Base-by-base conservation (phyloP, 2,329 filamentous ascomycete species). In the Penicillium sp. region DNA sequence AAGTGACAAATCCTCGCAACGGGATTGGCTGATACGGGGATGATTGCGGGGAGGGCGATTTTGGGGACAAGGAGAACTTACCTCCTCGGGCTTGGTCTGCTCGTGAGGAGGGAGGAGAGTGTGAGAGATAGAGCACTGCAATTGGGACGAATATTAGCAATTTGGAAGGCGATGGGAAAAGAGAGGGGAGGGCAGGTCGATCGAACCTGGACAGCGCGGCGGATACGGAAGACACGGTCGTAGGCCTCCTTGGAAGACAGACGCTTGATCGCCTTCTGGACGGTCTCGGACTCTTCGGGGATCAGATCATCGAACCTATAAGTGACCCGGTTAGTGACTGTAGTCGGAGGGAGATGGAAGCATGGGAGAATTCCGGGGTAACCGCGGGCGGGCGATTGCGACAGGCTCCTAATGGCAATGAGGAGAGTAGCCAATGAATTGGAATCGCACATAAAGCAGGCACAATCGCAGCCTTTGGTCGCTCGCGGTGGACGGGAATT, bases 181-280 rank as follows among this genome's bases (percentile, higher is more conserved):
- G 37, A 33, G 26, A 45, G 42, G 14, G 16, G 42, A 16, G n/a
- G 43, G 37, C 28, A 25, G 48, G 46, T 49, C 26, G 28, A 52
- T 28, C 77, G 67, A 82, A 91, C 89, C 85, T 99, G 95, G 82
- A 96, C 89, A 73, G 95, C 94, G 81, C 95, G 89, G 83, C 95
- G 92, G 80, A 99, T 87, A 76, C 95, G 93, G 89, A 93, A 99
- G 78, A 98, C 88, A 79, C 95, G 94, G 84, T 99, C 95, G 83
- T 98, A 98, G 73, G 89, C 86, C 78, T 95, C 92, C 84, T 96
- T 92, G 73, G 92, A 86, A 60, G 91, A 87, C 65, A 99, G 90
- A 78, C 95, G 92, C 86, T 91, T 91, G 75, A 99, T 86, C 66
- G 95, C 95, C 71, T 89, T 86, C 80, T 95, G 89, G 73, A 97